Base-by-base conservation (phyloP, 1,284 basidiomycete genomes). In the Melampsora allii-populina region DNA sequence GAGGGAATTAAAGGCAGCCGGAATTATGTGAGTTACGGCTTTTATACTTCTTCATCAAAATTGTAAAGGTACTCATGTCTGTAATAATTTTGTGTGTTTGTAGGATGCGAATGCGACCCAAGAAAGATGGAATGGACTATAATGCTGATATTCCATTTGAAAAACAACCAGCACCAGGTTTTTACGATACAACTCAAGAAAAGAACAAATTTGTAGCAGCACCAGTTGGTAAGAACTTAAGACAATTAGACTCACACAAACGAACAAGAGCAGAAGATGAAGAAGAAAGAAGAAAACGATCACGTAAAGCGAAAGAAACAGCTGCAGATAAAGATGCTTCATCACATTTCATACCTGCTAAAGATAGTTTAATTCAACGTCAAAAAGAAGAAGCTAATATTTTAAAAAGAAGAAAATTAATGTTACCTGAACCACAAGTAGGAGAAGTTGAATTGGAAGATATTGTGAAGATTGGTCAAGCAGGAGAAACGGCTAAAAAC, bases 141-240 rank as follows among this genome's bases (percentile, higher is more conserved):
- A 98, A 97, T 80, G 89, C 92, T 75, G 96, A 99, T 81, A 97
- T 98, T 79, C 96, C 96, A 0, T 98, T 98, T 80, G 95, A 98
- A 83, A 97, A 98, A 85, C 92, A 92, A 81, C 87, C 96, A 0
- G 91, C 91, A 0, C 84, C 93, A 4, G 96, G 96, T 0, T 99
- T 98, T 84, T 99, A 98, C 83, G 96, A 98, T 81, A 95, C 93
- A 0, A 87, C 89, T 1, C 95, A 96, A 79, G 96, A 99, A 81
- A 89, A 93, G 78, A 89, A 92, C n/a, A 91, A 92, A 71, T 85
- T 89, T 46, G 88, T 90, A 50, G 86, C 88, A 33, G 92, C 94
- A 0, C 94, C 95, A 0, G 88, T 98, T 24, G 95, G 95, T 21
- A 91, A 95, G 83, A 90, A 91, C 0, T 85, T 98, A 2, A 88